Base-by-base conservation (phyloP, 768 basidiomycete species). In the Daedaleopsis sinensis region DNA sequence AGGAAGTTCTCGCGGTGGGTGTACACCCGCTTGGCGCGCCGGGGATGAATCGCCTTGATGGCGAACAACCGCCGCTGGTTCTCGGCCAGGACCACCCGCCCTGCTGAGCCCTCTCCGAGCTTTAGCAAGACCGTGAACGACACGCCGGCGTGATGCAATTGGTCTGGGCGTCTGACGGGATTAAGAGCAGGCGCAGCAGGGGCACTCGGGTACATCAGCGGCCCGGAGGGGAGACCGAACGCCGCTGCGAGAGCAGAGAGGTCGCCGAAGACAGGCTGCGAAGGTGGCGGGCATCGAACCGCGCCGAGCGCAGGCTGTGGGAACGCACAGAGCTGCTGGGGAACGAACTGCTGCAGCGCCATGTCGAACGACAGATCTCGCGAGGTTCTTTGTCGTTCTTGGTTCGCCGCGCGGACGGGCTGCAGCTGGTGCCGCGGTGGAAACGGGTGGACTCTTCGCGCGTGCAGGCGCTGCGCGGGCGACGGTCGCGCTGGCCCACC, bases 41-140 rank as follows among this genome's bases (percentile, higher is more conserved):
- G 32, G 11, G 39, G 39, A 13, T 57, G 42, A 35, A 57, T 48
- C 12, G 35, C 55, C 55, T 57, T 57, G 46, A 57, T 47, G n/a
- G 55, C 55, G 52, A 39, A 54, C 9, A 43, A 10, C 8, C n/a
- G 36, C 5, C 38, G 9, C 11, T n/a, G 36, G 37, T 42, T 21
- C 42, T 38, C 38, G 36, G n/a, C 37, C n/a, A 27, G 42, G 19
- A 38, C 52, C 19, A 54, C 23, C 21, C 37, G 52, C 13, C 52
- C 42, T 23, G 52, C 52, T 21, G 23, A 54, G 16, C 52, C 52
- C 7, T 43, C 52, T 7, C 52, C 52, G 21, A 54, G 52, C 12
- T 21, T 18, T 19, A 39, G 52, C 23, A 24, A 49, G 21, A 49
- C 23, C 9, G 7, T 49, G 47, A 49, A 49, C 21, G 47, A 23